Conservation (phyloP, 2,329 filamentous ascomycete species). For the Alternaria gaisen region DNA sequence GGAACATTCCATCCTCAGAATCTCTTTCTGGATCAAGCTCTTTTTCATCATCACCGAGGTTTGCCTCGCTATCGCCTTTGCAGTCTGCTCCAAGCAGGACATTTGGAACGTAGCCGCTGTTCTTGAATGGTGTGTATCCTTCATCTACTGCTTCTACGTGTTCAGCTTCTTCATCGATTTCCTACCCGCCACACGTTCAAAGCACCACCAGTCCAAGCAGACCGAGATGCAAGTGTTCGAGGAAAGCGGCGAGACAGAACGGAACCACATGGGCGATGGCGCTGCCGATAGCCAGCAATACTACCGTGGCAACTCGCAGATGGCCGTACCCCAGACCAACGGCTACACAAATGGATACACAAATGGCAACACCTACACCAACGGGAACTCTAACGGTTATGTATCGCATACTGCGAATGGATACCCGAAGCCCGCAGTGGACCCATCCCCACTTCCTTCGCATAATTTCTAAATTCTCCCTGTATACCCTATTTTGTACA, state of each 20-base stretch:
- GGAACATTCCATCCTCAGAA: constrained; percentile 74
- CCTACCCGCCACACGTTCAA: constrained; percentile 75
- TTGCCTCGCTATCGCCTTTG: constrained; percentile 77
- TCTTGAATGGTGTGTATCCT: constrained; percentile 80
- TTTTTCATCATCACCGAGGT: constrained; percentile 84
- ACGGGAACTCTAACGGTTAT: constrained; percentile 15
- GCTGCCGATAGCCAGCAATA: constrained; percentile 39
- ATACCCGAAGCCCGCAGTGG: constrained; percentile 30
- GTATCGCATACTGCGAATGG: constrained; percentile 24
- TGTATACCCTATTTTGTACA: constrained; percentile 16
- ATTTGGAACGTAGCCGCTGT: constrained; percentile 75
- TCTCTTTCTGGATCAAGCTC: constrained; percentile 89
- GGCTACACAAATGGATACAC: constrained; percentile 18
- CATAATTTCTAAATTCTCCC: constrained; percentile 38
- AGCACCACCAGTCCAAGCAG: constrained; percentile 52
- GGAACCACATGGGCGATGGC: constrained; percentile 28
- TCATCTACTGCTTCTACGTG: constrained; percentile 88
- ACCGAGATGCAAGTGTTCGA: constrained; percentile 48
- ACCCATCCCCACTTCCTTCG: constrained; percentile 31
- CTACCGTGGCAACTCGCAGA: constrained; percentile 33
- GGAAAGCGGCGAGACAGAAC: constrained; percentile 21
- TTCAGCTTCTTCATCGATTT: constrained; percentile 89
- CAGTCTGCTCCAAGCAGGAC: constrained; percentile 59
- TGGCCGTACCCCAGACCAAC: constrained; percentile 16
- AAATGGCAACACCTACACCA: constrained; percentile 14